A percentile compares a stretch with the other conserved stretches of the same genome.
Evolutionary conservation across 331 rosid species (phyloP).

Genomic region (Cucumis variabilis): DNA sequence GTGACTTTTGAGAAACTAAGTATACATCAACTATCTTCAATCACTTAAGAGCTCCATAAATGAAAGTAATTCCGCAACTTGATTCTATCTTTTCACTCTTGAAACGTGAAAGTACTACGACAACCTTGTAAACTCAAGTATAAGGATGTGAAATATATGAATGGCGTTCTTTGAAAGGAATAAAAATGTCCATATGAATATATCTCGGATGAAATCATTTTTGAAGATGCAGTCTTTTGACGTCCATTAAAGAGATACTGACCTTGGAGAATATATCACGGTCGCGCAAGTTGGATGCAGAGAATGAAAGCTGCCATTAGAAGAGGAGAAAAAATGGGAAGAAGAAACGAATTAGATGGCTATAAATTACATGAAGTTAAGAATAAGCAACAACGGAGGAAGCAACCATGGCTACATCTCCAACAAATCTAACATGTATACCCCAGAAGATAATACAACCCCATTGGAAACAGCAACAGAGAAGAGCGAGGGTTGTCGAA

Average conservation of each 20-base stretch:
- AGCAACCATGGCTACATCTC: background rate
- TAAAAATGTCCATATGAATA: background rate
- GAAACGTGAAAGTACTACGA: background rate
- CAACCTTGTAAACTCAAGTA: background rate
- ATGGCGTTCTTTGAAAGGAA: background rate
- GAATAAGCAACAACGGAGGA: background rate
- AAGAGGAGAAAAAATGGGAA: background rate
- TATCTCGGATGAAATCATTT: background rate
- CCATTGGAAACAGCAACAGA: background rate
- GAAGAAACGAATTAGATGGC: too few relatives aligned
- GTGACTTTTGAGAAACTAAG: background rate
- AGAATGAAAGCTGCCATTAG: conserved; percentile 72
- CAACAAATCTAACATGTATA: background rate
- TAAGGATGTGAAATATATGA: background rate
- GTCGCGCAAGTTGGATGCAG: conserved; percentile 82
- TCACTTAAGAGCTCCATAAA: background rate
- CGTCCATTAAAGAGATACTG: conserved; percentile 40
- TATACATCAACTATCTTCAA: too few relatives aligned
- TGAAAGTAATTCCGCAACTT: background rate
- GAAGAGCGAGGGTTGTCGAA: background rate
- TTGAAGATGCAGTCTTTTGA: background rate
- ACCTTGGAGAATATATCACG: conserved; percentile 95
- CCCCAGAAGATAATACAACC: background rate
- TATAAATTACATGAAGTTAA: background rate
- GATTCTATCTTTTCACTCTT: background rate